Percentiles rank a stretch among this genome's conserved stretches.
These are phyloP conservation scores for Botrytis tulipae DNA, from an alignment of 2,329 filamentous ascomycete genomes.

Conservation along the genomic window DNA sequence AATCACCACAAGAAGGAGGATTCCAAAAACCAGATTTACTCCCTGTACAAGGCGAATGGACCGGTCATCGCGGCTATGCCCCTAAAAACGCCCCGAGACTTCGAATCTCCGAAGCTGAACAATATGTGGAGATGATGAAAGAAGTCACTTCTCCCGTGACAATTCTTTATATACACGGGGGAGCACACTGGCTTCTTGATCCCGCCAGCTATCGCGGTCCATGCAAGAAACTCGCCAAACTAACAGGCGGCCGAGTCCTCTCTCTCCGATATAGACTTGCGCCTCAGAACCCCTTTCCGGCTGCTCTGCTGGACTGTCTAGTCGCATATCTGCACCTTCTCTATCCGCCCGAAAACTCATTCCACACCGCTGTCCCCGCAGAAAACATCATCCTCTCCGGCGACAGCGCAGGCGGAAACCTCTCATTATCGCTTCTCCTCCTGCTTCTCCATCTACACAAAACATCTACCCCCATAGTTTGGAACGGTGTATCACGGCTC, in stretches of 20 bases:
- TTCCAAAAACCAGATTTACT: slow-evolving; percentile 52
- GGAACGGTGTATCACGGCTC: slow-evolving; percentile 46
- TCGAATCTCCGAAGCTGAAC: slow-evolving; percentile 58
- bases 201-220: slow-evolving; percentile 62
- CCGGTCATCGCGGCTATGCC: slow-evolving; percentile 62
- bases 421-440: slow-evolving; percentile 65
- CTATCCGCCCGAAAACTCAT: slow-evolving; percentile 38
- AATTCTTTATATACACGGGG: slow-evolving; percentile 73
- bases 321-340: slow-evolving; percentile 65
- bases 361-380: slow-evolving; percentile 64
- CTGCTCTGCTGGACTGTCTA: slow-evolving; percentile 69
- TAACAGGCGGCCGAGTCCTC: slow-evolving; percentile 64
- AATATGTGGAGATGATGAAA: slow-evolving; percentile 64
- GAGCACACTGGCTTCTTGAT: slow-evolving; percentile 71
- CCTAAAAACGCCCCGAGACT: slow-evolving; percentile 51
- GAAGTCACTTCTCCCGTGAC: slow-evolving; percentile 64
- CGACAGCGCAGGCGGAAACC: slow-evolving; percentile 72
- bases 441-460: slow-evolving; percentile 62
- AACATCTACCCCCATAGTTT: slow-evolving; percentile 61
- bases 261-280: slow-evolving; percentile 69
- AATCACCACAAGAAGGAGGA: slow-evolving; percentile 21
- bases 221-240: slow-evolving; percentile 61
- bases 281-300: slow-evolving; percentile 72
- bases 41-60: slow-evolving; percentile 72
- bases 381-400: slow-evolving; percentile 69